Evolutionary conservation across 306 rosid species (phyloP), one percentile per base, ranked within the genome.

Genomic region (Chamaecrista fasciculata): DNA sequence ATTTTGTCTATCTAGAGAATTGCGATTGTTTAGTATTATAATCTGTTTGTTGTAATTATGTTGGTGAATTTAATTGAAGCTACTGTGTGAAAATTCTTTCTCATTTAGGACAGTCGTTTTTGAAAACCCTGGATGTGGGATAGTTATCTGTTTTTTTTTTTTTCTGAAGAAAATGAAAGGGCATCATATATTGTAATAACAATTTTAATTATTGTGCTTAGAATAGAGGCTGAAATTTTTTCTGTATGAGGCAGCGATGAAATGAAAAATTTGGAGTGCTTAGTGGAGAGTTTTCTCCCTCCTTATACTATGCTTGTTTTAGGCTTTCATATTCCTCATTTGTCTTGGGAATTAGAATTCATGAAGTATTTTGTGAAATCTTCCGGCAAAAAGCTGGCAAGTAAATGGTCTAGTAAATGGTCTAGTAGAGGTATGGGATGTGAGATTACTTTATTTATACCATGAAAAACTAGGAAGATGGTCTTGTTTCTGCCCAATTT

Each of bases 311-410:
- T 34, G 4, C 44, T 59, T 20, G 23, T 59, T 33, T 18, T 19
- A 59, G 21, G 28, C 43, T 58, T 58, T 58, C 42, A 59, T 33
- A 34, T 39, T 2, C 24, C 42, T 31, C 26, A 34, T 59, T 59
- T 9, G 9, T 59, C 0, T 34, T 33, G 66, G n/a, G 43, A 26
- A 33, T 49, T 36, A 3, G 61, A 70, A n/a, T 67, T 67, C 36
- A 20, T 29, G 58, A 72, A 63, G 48, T 50, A 74, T 56, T 72
- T 40, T 39, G 47, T 51, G 46, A 72, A 62, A 67, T 76, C 15
- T 67, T 62, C 21, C 34, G 62, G 40, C 70, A 15, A 36, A 67
- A 71, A 53, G 59, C 49, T 33, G 8, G 59, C 70, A 55, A 16
- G 36, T 43, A 21, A 23, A 69, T 66, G 47, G 42, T 76, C 64